Conservation (phyloP, 352 stramenopile species). For the Pythium rishiriense region DNA sequence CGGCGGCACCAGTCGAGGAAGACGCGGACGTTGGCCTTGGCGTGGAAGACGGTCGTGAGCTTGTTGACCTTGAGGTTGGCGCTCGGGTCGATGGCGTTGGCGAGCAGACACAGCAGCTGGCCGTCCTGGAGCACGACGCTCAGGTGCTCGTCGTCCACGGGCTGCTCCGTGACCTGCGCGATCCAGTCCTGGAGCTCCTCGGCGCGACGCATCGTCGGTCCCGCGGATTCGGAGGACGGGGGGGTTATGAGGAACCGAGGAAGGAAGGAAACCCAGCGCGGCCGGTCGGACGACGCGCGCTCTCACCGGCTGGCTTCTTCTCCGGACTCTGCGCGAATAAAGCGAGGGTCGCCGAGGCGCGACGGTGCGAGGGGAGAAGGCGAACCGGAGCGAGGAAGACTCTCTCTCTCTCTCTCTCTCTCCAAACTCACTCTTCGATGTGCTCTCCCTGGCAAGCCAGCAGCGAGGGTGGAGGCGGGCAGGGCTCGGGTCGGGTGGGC, state of each 20-base stretch:
- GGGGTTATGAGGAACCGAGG: not conserved
- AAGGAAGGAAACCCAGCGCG: not conserved
- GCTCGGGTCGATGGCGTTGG: slow-evolving; percentile 75
- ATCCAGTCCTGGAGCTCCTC: slow-evolving; percentile 87
- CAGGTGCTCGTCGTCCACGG: slow-evolving; percentile 74
- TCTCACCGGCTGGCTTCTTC: not conserved
- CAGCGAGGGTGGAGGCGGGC: not conserved
- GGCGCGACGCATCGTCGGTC: slow-evolving; percentile 48
- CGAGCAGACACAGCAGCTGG: slow-evolving; percentile 83
- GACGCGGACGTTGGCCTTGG: slow-evolving; percentile 80
- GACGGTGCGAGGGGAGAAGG: not conserved
- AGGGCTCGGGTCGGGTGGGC: slow-evolving; percentile 7
- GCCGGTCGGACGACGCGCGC: not conserved
- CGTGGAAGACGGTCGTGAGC: slow-evolving; percentile 88
- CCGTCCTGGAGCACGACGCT: slow-evolving; percentile 82
- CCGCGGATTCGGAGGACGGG: not conserved
- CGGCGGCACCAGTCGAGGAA: slow-evolving; percentile 82
- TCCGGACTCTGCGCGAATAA: not conserved
- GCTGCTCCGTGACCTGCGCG: slow-evolving; percentile 72
- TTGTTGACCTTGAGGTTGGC: slow-evolving; percentile 86
- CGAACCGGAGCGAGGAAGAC: not conserved
- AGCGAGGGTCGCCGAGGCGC: not conserved
- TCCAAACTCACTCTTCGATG: not conserved
- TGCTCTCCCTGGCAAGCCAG: not conserved
- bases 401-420: not conserved